Evolutionary conservation across 306 rosid species (phyloP), one percentile per base, ranked within the genome.

Genomic region (Geum urbanum): DNA sequence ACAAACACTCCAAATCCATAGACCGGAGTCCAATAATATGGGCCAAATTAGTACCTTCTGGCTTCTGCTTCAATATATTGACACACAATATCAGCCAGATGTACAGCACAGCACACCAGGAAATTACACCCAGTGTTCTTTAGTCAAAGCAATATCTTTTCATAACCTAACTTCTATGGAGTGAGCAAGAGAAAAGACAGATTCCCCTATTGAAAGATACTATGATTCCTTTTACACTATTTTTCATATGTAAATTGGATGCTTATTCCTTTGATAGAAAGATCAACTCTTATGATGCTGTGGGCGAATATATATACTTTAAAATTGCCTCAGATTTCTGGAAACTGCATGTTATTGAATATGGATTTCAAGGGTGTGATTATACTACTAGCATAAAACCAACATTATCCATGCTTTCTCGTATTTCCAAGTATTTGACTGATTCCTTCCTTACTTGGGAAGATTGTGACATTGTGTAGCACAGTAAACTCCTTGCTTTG

Each of bases 381-480:
- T 56, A 8, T 32, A 27, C 63, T 57, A 41, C 4, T 40, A 37
- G 32, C 61, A 68, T 54, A 41, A 35, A 22, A 62, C 63, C 76
- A 65, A 77, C 88, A 78, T 75, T 69, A 8, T 32, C 35, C 90
- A 81, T 81, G 90, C 85, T 56, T 74, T 68, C 32, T 67, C 59
- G 4, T 1, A 0, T 11, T 41, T 6, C 13, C 61, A 6, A 52
- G 61, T 68, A 16, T 51, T 37, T 39, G 15, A 37, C 5, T 7
- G 13, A 68, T 52, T 68, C 62, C 52, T 43, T 52, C 62, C 19
- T 4, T 8, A 52, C 72, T n/a, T 52, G 11, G 50, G 47, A 10
- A 8, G 10, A 2, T 27, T 27, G 32, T 1, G 1, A 41, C 22
- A 41, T 4, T 53, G 20, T 20, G 22, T 69, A 54, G 39, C 45